Percentiles rank a stretch among this genome's conserved stretches.
phyloP scores from a whole-genome alignment of 2,329 filamentous ascomycete species.

The Tolypocladium inflatum region DNA sequence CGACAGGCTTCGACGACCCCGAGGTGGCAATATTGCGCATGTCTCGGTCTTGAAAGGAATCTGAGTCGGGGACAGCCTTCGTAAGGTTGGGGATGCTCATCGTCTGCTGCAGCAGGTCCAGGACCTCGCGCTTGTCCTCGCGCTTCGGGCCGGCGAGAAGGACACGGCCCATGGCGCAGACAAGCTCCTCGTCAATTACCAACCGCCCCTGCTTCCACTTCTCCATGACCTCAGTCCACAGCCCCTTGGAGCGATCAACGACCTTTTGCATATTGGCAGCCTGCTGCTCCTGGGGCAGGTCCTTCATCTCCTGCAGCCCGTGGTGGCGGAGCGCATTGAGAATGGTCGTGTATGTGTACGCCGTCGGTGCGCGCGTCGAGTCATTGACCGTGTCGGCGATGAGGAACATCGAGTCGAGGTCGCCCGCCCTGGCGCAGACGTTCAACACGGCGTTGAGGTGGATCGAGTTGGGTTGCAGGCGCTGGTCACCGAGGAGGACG shows the following conservation, averaged over 20 bases:
- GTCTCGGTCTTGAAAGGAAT: constrained; percentile 9
- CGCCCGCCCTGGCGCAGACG: constrained; percentile 63
- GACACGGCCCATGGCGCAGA: constrained; percentile 71
- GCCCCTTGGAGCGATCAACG: constrained; percentile 56
- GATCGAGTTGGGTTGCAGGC: constrained; percentile 62
- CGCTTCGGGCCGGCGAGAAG: constrained; percentile 53
- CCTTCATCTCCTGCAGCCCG: constrained; percentile 13
- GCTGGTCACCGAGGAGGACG: constrained; percentile 55
- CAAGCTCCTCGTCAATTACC: constrained; percentile 66
- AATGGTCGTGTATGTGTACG: constrained; percentile 70
- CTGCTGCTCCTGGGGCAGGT: constrained; percentile 19
- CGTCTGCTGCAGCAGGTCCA: constrained; percentile 71
- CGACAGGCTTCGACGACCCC: not conserved
- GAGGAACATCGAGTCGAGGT: constrained; percentile 74
- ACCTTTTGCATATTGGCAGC: constrained; percentile 29
- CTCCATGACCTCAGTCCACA: constrained; percentile 75
- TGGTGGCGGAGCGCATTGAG: constrained; percentile 59
- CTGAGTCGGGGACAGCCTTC: constrained; percentile 15
- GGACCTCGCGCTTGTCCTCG: constrained; percentile 59
- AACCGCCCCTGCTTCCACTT: constrained; percentile 67
- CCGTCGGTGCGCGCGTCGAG: constrained; percentile 52
- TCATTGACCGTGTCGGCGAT: constrained; percentile 65
- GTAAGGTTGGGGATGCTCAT: constrained; percentile 59
- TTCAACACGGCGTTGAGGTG: constrained; percentile 85
- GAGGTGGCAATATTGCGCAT: constrained; percentile 12